phyloP scores from a whole-genome alignment of 208 protist species.

The Leishmania turanica region DNA sequence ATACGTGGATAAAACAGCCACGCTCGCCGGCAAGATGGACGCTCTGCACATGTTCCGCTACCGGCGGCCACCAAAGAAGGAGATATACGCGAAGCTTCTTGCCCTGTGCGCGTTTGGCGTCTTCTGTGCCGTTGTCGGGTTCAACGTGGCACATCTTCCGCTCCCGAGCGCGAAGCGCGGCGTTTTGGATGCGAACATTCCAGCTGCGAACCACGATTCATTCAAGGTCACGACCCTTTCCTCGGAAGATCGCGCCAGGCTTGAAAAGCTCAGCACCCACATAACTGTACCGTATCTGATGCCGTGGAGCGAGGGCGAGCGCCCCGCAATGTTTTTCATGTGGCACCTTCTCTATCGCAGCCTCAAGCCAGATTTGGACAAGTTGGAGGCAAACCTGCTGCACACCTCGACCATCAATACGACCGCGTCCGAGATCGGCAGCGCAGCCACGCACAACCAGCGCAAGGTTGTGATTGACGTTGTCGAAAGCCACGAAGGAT shows the following conservation, averaged over 20 bases:
- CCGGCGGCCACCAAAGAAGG: conserved; percentile 12
- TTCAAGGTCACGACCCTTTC: conserved; percentile 11
- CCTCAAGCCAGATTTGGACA: conserved; percentile 23
- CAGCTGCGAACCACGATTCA: conserved; percentile 24
- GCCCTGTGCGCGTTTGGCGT: conserved; percentile 13
- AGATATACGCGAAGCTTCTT: conserved; percentile 14
- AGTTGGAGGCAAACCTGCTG: conserved; percentile 1
- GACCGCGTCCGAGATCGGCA: not conserved
- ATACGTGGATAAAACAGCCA: not conserved
- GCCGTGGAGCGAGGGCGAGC: conserved; percentile 32
- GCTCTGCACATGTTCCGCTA: conserved; percentile 15
- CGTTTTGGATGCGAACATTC: conserved; percentile 29
- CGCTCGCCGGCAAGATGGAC: conserved; percentile 3
- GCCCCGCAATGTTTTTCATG: conserved; percentile 26
- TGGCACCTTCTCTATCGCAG: conserved; percentile 45
- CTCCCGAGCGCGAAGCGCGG: conserved; percentile 36
- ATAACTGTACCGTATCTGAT: conserved; percentile 33
- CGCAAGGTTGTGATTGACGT: conserved; percentile 18
- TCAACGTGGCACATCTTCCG: conserved; percentile 16
- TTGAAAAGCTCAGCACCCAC: conserved; percentile 12
- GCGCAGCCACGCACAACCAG: not conserved
- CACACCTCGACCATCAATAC: not conserved
- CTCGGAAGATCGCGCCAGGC: conserved; percentile 11
- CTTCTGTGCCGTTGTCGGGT: conserved; percentile 13
- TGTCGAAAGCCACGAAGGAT: conserved; percentile 17